Conservation (phyloP, 2,329 filamentous ascomycete genomes). For the Ophiostoma populinum region DNA sequence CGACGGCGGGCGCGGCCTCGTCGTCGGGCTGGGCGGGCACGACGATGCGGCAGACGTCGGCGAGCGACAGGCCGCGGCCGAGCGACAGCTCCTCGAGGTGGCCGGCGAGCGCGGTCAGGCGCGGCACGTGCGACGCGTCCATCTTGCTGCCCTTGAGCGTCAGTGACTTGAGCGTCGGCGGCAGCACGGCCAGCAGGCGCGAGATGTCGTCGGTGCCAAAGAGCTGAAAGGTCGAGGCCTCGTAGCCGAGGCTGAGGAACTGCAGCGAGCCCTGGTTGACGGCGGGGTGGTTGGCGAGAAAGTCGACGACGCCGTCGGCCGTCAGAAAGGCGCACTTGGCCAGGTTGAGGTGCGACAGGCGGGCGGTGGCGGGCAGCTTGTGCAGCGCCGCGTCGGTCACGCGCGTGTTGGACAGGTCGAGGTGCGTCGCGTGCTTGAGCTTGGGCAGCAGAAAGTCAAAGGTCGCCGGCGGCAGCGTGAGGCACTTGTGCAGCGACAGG, state of each 20-base stretch:
- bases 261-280: conserved; percentile 40
- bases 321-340: conserved; percentile 57
- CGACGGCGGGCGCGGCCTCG: conserved; percentile 11
- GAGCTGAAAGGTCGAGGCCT: conserved; percentile 54
- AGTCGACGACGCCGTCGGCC: conserved; percentile 49
- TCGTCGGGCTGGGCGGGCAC: conserved; percentile 22
- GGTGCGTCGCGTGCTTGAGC: conserved; percentile 52
- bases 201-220: conserved; percentile 49
- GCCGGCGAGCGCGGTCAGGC: conserved; percentile 48
- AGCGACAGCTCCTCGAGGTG: conserved; percentile 62
- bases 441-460: conserved; percentile 57
- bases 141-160: conserved; percentile 63
- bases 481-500: conserved; percentile 64
- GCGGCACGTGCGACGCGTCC: conserved; percentile 42
- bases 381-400: conserved; percentile 55
- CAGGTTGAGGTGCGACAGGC: conserved; percentile 61
- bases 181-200: conserved; percentile 46
- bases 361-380: conserved; percentile 53
- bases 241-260: conserved; percentile 57
- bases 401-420: conserved; percentile 64
- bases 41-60: conserved; percentile 50
- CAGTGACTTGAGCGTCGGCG: conserved; percentile 50
- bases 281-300: conserved; percentile 54
- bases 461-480: conserved; percentile 46
- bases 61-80: conserved; percentile 47